Evolutionary conservation across 371 early-diverging fungal genomes (phyloP), one percentile per base, ranked within the genome.

Genomic region (Smittium culicis): DNA sequence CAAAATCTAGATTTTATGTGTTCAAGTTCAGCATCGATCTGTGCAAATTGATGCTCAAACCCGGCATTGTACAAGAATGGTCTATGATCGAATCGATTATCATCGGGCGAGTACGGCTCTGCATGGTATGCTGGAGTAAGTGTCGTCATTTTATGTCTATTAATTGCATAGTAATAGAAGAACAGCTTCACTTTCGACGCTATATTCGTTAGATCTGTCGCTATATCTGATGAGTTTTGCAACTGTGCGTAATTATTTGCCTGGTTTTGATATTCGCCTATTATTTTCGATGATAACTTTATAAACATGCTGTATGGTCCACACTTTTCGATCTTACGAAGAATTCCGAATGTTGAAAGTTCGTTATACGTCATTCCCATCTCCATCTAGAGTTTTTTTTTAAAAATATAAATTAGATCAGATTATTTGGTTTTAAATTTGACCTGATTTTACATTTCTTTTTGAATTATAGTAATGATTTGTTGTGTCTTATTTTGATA

Each of bases 281-380:
- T 45, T 45, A 45, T 45, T 20, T 45, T 20, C 20, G 45, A 45
- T 11, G 92, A 73, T 54, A 96, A 80, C 65, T 87, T 86, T 0
- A 82, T 76, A 71, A 93, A 94, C 97, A 97, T 98, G 45, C 85
- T 83, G 67, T 86, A 88, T 0, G 98, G 98, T 1, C 98, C 98
- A 67, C 90, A 90, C 54, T 85, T 83, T 32, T 79, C 74, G 33
- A 95, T 83, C 69, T 94, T 94, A 24, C 98, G 88, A 64, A 97
- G 79, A 24, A 89, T 82, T 31, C 97, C 98, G 80, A 89, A 97
- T 25, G 82, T 81, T 1, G 93, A 89, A 0, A 98, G 80, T 67
- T 97, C 97, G 24, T 85, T 85, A 74, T 97, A 98, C 8, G 92
- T 86, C 94, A 98, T 93, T 5, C 94, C 95, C 98, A 98, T 97